Evolutionary conservation across 2,329 filamentous ascomycete species (phyloP).

Genomic region (Arthrobotrys sphaeroides): DNA sequence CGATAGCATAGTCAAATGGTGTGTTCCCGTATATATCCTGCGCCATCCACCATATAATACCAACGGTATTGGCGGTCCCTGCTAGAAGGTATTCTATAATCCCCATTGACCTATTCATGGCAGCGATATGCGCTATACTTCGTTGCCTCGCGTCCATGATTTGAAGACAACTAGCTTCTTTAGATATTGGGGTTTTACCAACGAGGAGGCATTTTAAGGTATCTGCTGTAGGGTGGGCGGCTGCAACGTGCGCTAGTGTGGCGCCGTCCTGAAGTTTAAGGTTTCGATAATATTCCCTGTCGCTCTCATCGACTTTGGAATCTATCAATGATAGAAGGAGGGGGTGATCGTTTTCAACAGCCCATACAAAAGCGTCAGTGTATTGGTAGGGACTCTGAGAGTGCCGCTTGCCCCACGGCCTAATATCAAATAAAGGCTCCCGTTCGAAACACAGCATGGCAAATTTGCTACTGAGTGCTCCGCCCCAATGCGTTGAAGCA

Average conservation of each 20-base stretch:
- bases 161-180: neutral
- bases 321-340: neutral
- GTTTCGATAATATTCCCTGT: neutral
- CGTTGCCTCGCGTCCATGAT: neutral
- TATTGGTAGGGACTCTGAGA: constrained; percentile 12
- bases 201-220: neutral
- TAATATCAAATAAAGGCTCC: constrained; percentile 28
- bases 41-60: neutral
- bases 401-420: constrained; percentile 34
- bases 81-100: neutral
- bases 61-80: neutral
- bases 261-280: neutral
- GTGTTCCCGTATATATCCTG: constrained; percentile 33
- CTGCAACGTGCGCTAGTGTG: constrained; percentile 5
- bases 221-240: neutral
- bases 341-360: constrained; percentile 27
- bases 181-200: neutral
- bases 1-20: constrained; percentile 24
- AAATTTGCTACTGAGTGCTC: neutral
- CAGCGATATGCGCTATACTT: constrained; percentile 11
- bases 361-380: constrained; percentile 40
- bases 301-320: neutral
- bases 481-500: too few species aligned
- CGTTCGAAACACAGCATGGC: constrained; percentile 18
- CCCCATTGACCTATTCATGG: neutral